phyloP scores from a whole-genome alignment of 768 basidiomycete species.

The Pleurotus pulmonarius region DNA sequence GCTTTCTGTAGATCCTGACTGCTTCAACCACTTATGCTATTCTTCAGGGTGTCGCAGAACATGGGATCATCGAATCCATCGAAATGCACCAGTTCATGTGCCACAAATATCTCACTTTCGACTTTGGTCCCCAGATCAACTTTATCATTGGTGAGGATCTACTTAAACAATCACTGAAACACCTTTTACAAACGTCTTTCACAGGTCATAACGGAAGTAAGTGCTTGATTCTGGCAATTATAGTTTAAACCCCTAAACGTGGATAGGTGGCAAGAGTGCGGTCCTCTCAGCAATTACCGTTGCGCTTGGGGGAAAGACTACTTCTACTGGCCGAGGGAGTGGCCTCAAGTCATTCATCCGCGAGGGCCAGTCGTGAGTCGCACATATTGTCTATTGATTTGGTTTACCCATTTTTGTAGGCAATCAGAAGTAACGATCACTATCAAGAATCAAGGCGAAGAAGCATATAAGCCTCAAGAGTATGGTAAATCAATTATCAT shows the following conservation, averaged over 20 bases:
- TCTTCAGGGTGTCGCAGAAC: slow-evolving; percentile 70
- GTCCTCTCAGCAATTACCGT: slow-evolving; percentile 90
- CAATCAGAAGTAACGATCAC: slow-evolving; percentile 72
- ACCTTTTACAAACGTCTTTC: background rate
- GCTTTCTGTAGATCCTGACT: slow-evolving; percentile 15
- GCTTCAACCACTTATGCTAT: slow-evolving; percentile 3
- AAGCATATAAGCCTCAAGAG: slow-evolving; percentile 81
- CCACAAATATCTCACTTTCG: slow-evolving; percentile 78
- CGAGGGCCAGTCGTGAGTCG: slow-evolving; percentile 71
- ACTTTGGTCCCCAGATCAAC: slow-evolving; percentile 92
- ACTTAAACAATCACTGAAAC: no score
- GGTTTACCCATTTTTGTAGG: slow-evolving; percentile 28
- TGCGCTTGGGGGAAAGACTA: slow-evolving; percentile 90
- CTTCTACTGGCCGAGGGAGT: slow-evolving; percentile 83
- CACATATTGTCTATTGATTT: background rate
- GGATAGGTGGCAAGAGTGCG: slow-evolving; percentile 88
- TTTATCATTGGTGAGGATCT: slow-evolving; percentile 80
- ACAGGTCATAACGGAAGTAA: slow-evolving; percentile 89
- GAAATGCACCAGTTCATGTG: slow-evolving; percentile 97
- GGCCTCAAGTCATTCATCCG: slow-evolving; percentile 85
- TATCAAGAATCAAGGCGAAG: slow-evolving; percentile 87
- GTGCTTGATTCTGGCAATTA: slow-evolving; percentile 25
- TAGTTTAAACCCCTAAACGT: background rate
- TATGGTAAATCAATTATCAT: slow-evolving; percentile 86
- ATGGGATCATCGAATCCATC: slow-evolving; percentile 83